phyloP scores from a whole-genome alignment of 2,329 filamentous ascomycete genomes.

The Boeremia exigua region DNA sequence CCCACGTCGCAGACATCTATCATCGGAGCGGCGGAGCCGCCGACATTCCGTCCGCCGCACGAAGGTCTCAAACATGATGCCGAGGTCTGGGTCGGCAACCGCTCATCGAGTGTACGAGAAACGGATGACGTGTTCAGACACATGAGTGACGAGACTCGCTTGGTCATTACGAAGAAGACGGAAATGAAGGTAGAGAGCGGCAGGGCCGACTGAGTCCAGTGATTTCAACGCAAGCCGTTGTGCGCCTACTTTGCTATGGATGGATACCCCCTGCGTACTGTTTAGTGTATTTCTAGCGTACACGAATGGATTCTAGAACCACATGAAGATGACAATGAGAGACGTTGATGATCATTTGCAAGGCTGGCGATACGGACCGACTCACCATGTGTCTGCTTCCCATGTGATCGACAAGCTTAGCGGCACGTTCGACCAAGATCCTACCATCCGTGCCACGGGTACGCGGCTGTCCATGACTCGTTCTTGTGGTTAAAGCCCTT shows the following conservation, averaged over 20 bases:
- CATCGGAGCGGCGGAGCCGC: conserved; percentile 23
- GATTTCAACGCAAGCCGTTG: background rate
- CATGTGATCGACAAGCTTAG: conserved; percentile 1
- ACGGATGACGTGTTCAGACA: conserved; percentile 24
- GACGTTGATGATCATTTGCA: background rate
- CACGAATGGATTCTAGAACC: background rate
- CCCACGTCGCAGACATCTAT: conserved; percentile 19
- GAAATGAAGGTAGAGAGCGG: conserved; percentile 39
- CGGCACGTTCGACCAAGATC: conserved; percentile 3
- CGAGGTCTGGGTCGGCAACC: conserved; percentile 32
- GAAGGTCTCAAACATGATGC: conserved; percentile 27
- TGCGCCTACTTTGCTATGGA: conserved; percentile 1
- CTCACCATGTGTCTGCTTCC: background rate
- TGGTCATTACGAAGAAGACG: conserved; percentile 42
- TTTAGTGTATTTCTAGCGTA: background rate
- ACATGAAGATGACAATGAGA: conserved; percentile 7
- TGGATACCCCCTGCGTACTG: conserved; percentile 14
- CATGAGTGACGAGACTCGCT: conserved; percentile 21
- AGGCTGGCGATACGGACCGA: conserved; percentile 1
- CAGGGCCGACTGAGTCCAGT: conserved; percentile 20
- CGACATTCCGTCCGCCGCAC: conserved; percentile 32
- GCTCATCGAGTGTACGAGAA: conserved; percentile 18
- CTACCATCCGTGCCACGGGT: conserved; percentile 1
- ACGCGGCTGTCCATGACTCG: conserved; percentile 3
- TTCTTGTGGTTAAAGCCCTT: background rate